Evolutionary conservation across 345 rosid species (phyloP).

Genomic region (Citrus maxima): DNA sequence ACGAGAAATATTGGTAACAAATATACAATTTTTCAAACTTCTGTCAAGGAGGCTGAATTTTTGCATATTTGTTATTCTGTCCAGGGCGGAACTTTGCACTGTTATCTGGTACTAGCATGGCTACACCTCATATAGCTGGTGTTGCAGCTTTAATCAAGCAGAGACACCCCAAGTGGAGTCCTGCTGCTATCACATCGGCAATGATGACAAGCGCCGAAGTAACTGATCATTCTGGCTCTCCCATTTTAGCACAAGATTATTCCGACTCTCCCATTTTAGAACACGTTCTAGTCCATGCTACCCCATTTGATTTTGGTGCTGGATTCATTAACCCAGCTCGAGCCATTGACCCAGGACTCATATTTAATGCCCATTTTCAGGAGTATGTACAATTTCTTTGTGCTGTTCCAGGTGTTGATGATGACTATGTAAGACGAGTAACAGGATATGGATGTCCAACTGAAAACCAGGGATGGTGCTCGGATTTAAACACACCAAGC

Average conservation of each 20-base stretch:
- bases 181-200: slow-evolving; percentile 47
- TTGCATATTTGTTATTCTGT: neutral
- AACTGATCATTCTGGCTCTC: slow-evolving; percentile 32
- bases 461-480: slow-evolving; percentile 28
- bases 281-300: slow-evolving; percentile 29
- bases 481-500: slow-evolving; percentile 40
- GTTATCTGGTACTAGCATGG: slow-evolving; percentile 48
- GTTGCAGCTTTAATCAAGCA: slow-evolving; percentile 52
- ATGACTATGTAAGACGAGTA: slow-evolving; percentile 28
- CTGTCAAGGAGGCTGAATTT: neutral
- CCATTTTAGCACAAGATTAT: slow-evolving; percentile 35
- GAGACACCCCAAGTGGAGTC: slow-evolving; percentile 45
- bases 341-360: slow-evolving; percentile 46
- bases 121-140: slow-evolving; percentile 46
- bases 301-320: slow-evolving; percentile 44
- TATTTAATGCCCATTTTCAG: slow-evolving; percentile 35
- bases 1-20: neutral
- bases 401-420: slow-evolving; percentile 43
- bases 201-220: slow-evolving; percentile 46
- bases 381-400: slow-evolving; percentile 39
- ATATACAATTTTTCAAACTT: neutral
- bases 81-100: slow-evolving; percentile 46
- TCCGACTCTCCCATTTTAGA: slow-evolving; percentile 37
- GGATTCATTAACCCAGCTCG: slow-evolving; percentile 38
- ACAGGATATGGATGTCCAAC: slow-evolving; percentile 30